These are phyloP conservation scores for Aspergillus pseudoterreus DNA, from an alignment of 2,329 filamentous ascomycete genomes.

Conservation along the genomic window DNA sequence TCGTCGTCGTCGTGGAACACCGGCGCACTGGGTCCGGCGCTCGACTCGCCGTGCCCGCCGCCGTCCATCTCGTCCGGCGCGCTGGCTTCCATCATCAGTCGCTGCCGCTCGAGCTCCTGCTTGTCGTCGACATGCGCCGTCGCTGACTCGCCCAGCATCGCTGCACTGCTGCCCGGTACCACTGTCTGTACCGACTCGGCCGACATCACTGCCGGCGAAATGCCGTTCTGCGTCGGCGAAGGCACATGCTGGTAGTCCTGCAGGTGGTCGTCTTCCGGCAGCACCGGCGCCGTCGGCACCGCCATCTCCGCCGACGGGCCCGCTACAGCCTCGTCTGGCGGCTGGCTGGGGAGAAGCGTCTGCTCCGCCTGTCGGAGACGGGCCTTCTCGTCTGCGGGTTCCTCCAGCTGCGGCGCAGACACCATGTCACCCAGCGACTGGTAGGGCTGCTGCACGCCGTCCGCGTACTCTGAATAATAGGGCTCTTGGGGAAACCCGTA, in stretches of 20 bases:
- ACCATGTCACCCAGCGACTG: slow-evolving; percentile 22
- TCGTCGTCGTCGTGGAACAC: slow-evolving; percentile 57
- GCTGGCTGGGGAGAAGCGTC: slow-evolving; percentile 75
- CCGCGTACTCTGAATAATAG: slow-evolving; percentile 28
- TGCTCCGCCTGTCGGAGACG: slow-evolving; percentile 73
- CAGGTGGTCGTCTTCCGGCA: slow-evolving; percentile 50
- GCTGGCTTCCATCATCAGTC: slow-evolving; percentile 62
- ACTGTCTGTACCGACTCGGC: slow-evolving; percentile 30
- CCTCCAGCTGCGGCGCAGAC: slow-evolving; percentile 53
- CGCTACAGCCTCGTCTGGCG: slow-evolving; percentile 49
- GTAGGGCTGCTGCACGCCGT: slow-evolving; percentile 21
- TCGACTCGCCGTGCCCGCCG: slow-evolving; percentile 2
- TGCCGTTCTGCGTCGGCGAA: slow-evolving; percentile 16
- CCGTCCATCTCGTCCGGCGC: slow-evolving; percentile 45
- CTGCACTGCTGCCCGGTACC: slow-evolving; percentile 31
- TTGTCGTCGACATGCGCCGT: slow-evolving; percentile 63
- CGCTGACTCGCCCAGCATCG: slow-evolving; percentile 38
- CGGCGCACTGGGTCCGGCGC: slow-evolving; percentile 53
- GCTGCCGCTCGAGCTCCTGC: slow-evolving; percentile 66
- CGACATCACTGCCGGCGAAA: slow-evolving; percentile 23
- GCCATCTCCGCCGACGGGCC: slow-evolving; percentile 43
- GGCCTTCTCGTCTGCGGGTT: slow-evolving; percentile 74
- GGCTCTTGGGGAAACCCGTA: slow-evolving; percentile 19
- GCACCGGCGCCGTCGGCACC: slow-evolving; percentile 43
- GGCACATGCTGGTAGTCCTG: slow-evolving; percentile 42